These are phyloP conservation scores for Cladosporium oxysporum DNA, from an alignment of 2,329 filamentous ascomycete species.

Conservation along the genomic window DNA sequence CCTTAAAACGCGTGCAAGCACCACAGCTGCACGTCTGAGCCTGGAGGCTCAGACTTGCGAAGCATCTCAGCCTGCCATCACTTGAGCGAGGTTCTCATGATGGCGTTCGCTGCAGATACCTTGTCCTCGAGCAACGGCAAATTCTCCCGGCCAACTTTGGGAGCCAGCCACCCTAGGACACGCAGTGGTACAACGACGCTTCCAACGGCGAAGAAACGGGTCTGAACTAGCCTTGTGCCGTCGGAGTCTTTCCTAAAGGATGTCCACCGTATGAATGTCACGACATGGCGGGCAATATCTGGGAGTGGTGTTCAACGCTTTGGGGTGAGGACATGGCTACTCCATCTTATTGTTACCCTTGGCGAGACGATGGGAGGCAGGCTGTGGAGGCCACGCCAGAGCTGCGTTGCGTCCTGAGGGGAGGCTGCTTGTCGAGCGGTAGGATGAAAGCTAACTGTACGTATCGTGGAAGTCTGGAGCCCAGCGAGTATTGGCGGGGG, in stretches of 20 bases:
- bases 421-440: slow-evolving; percentile 22
- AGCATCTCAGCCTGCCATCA: background rate
- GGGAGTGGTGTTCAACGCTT: slow-evolving; percentile 21
- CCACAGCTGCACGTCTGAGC: background rate
- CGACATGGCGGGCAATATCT: slow-evolving; percentile 21
- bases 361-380: background rate
- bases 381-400: background rate
- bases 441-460: slow-evolving; percentile 21
- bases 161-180: background rate
- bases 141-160: background rate
- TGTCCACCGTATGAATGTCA: slow-evolving; percentile 6
- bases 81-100: background rate
- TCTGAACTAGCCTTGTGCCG: background rate
- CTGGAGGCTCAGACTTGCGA: background rate
- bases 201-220: background rate
- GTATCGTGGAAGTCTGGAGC: slow-evolving; percentile 21
- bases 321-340: slow-evolving; percentile 18
- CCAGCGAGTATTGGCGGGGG: slow-evolving; percentile 14
- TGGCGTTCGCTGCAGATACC: background rate
- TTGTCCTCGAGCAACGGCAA: background rate
- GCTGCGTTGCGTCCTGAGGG: slow-evolving; percentile 12
- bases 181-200: background rate
- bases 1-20: background rate
- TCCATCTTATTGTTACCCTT: slow-evolving; percentile 4
- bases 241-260: slow-evolving; percentile 10